Evolutionary conservation across 2,329 filamentous ascomycete species (phyloP).

Genomic region (Neopestalotiopsis sp.): DNA sequence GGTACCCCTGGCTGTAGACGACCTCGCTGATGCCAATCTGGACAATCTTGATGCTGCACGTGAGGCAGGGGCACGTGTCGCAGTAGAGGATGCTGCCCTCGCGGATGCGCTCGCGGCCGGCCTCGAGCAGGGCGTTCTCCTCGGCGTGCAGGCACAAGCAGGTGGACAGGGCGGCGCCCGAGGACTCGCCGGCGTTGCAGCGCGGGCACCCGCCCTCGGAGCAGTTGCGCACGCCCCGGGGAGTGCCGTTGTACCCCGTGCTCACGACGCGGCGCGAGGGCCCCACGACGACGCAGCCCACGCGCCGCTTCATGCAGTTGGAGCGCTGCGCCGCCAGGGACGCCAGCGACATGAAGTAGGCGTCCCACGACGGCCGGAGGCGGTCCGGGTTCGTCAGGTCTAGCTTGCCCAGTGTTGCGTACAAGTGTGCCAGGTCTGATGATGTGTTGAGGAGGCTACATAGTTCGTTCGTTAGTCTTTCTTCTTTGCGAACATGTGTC

Average conservation of each 20-base stretch:
- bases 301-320: slow-evolving; percentile 98
- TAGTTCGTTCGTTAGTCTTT: background rate
- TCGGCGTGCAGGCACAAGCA: slow-evolving; percentile 98
- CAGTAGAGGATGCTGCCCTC: slow-evolving; percentile 87
- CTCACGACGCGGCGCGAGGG: slow-evolving; percentile 85
- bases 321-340: slow-evolving; percentile 86
- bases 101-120: slow-evolving; percentile 86
- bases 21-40: slow-evolving; percentile 97
- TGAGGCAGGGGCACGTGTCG: slow-evolving; percentile 95
- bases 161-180: slow-evolving; percentile 78
- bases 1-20: slow-evolving; percentile 91
- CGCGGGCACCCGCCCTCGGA: slow-evolving; percentile 88
- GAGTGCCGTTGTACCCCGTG: slow-evolving; percentile 98
- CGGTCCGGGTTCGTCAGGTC: slow-evolving; percentile 80
- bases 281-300: slow-evolving; percentile 88
- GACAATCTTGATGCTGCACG: slow-evolving; percentile 97
- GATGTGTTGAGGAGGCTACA: slow-evolving; percentile 78
- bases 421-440: slow-evolving; percentile 71
- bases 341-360: slow-evolving; percentile 98
- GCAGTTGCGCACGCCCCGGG: slow-evolving; percentile 86
- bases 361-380: slow-evolving; percentile 90
- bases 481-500: background rate
- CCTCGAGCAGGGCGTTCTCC: slow-evolving; percentile 95
- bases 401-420: slow-evolving; percentile 73
- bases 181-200: slow-evolving; percentile 78